Evolutionary conservation across 2,329 filamentous ascomycete genomes (phyloP), one percentile per base, ranked within the genome.

Genomic region (Helminthosporium solani): DNA sequence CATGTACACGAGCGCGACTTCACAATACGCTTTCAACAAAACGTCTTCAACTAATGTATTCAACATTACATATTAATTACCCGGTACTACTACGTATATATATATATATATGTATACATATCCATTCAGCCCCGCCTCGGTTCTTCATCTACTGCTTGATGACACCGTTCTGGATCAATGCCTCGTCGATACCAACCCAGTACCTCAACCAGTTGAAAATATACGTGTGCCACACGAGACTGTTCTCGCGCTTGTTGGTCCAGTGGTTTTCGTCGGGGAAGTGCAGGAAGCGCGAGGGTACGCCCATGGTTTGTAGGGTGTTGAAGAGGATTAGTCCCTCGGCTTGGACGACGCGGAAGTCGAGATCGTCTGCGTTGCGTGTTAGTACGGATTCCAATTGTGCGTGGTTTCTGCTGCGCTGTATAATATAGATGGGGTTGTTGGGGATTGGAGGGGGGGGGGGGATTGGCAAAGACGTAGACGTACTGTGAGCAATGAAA

Each of bases 161-260:
- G 1, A 69, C 63, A 6, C 59, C 60, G 30, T 67, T 60, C 33
- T 54, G 57, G 7, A 61, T 53, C 25, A 69, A 48, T 45, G 59
- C 64, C 35, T 66, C 54, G 4, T 67, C 66, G 21, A 58, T 35
- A 0, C 63, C 64, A 11, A 58, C 59, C 48, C 58, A 70, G 44
- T 61, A 67, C 43, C 53, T 60, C 15, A 68, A 63, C 66, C 65
- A 70, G 42, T 70, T 67, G 43, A 68, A 70, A 23, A 70, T 68
- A 18, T 46, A 46, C 45, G 80, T 81, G 60, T 96, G 90, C 92
- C 92, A 97, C 15, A 95, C 78, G 14, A 96, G 73, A 5, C 85
- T 88, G 67, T 97, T 97, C 68, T 96, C 91, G 0, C 87, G 86
- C 64, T 95, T 95, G 40, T 94, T 66, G 1, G 96, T 90, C 88